phyloP scores from a whole-genome alignment of 306 rosid species.

The Castanea crenata region DNA sequence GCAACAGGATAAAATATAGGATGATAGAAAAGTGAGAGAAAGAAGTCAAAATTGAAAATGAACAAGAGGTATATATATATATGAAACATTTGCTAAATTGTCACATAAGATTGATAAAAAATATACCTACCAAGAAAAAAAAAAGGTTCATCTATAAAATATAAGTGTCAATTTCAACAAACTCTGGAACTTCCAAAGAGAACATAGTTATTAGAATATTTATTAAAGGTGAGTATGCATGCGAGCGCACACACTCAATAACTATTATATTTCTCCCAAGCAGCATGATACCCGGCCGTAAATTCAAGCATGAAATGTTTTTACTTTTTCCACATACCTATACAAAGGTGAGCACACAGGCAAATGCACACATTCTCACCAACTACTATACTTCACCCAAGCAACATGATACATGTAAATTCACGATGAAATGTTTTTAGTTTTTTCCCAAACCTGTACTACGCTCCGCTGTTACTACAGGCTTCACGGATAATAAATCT shows the following conservation, averaged over 20 bases:
- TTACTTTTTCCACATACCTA: conserved; percentile 46
- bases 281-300: background rate
- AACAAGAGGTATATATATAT: background rate
- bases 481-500: conserved; percentile 50
- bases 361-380: background rate
- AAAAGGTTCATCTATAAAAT: background rate
- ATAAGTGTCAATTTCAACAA: background rate
- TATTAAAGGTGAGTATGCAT: background rate
- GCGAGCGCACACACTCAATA: background rate
- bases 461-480: conserved; percentile 47
- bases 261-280: background rate
- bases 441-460: conserved; percentile 50
- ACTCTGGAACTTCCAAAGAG: background rate
- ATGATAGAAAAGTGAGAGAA: background rate
- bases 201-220: background rate
- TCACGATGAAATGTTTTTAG: conserved; percentile 14
- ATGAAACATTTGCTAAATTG: background rate
- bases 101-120: background rate
- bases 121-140: background rate
- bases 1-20: background rate
- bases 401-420: conserved; percentile 16
- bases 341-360: background rate
- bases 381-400: background rate
- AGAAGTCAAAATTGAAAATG: background rate
- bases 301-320: conserved; percentile 20